These are phyloP conservation scores for Phytophthora vignae DNA, from an alignment of 352 stramenopile species.

Conservation along the genomic window DNA sequence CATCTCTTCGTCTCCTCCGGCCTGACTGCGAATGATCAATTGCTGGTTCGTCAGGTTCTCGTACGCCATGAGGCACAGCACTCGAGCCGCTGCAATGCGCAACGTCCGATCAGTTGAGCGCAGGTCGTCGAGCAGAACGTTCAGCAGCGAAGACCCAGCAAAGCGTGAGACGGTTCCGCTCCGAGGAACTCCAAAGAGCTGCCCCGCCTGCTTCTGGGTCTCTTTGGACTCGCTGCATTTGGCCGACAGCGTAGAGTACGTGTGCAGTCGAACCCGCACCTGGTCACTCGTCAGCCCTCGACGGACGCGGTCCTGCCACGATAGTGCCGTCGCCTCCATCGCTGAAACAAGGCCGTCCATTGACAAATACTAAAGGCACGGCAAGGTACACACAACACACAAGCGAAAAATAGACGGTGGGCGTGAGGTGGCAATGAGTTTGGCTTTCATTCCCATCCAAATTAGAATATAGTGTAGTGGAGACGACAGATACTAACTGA, in stretches of 20 bases:
- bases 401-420: slow-evolving; percentile 23
- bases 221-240: slow-evolving; percentile 52
- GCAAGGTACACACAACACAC: neutral
- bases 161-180: slow-evolving; percentile 4
- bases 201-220: slow-evolving; percentile 49
- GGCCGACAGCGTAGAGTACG: slow-evolving; percentile 40
- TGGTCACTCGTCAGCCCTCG: slow-evolving; percentile 35
- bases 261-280: slow-evolving; percentile 39
- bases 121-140: slow-evolving; percentile 44
- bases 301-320: slow-evolving; percentile 28
- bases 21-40: slow-evolving; percentile 22
- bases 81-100: slow-evolving; percentile 48
- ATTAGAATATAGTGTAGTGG: slow-evolving; percentile 18
- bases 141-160: slow-evolving; percentile 11
- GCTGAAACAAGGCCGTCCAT: neutral
- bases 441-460: slow-evolving; percentile 18
- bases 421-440: neutral
- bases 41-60: slow-evolving; percentile 53
- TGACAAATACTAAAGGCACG: slow-evolving; percentile 3
- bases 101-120: slow-evolving; percentile 49
- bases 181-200: slow-evolving; percentile 43
- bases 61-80: slow-evolving; percentile 62
- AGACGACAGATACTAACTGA: neutral
- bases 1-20: slow-evolving; percentile 15
- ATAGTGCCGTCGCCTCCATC: neutral